A percentile compares a stretch with the other conserved stretches of the same genome.
Evolutionary conservation across 331 rosid genomes (phyloP).

Genomic region (Dryas integrifolia): DNA sequence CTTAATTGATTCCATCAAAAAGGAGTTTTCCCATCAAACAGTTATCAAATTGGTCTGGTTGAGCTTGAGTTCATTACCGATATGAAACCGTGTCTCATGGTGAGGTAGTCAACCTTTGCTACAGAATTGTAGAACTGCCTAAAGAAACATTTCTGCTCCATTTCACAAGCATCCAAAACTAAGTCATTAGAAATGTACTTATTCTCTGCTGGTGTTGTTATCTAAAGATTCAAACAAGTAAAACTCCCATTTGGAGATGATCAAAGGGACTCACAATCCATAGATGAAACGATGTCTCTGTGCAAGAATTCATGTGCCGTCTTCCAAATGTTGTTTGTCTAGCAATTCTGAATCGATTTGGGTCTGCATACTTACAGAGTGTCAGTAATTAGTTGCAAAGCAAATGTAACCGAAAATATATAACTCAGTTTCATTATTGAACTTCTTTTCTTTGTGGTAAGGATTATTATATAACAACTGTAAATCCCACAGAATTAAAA

Average conservation of each 20-base stretch:
- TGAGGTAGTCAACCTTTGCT: constrained; percentile 58
- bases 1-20: not conserved
- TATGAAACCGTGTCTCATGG: constrained; percentile 58
- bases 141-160: constrained; percentile 57
- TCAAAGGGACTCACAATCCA: constrained; percentile 41
- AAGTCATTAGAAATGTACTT: not conserved
- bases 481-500: not conserved
- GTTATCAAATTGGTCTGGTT: not conserved
- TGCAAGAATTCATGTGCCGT: constrained; percentile 41
- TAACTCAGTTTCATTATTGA: not conserved
- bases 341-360: constrained; percentile 49
- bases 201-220: not conserved
- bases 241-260: not conserved
- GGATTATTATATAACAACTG: not conserved
- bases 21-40: not conserved
- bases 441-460: not conserved
- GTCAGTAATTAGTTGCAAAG: not conserved
- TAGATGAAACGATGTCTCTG: constrained; percentile 25
- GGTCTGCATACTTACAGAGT: constrained; percentile 34
- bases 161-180: constrained; percentile 15
- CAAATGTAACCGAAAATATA: not conserved
- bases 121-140: constrained; percentile 53
- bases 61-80: constrained; percentile 29
- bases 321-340: constrained; percentile 58
- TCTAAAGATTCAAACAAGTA: not conserved